A percentile compares a stretch with the other conserved stretches of the same genome.
These are phyloP conservation scores for Epichloe uncinata DNA, from an alignment of 2,329 filamentous ascomycete species.

Conservation along the genomic window DNA sequence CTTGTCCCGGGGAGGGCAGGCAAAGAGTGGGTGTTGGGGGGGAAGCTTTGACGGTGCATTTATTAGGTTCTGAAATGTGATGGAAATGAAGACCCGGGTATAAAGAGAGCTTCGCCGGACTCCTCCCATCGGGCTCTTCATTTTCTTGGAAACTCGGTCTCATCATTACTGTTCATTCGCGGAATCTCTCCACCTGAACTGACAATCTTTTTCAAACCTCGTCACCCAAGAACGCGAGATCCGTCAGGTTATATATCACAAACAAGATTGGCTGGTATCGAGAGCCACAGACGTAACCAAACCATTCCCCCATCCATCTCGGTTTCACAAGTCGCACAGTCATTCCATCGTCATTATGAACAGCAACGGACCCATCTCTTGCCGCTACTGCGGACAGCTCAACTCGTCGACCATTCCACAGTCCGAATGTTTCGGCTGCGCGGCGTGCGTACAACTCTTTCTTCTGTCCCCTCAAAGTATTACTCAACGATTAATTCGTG, in stretches of 20 bases:
- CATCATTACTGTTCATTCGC: too few species aligned
- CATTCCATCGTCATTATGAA: background rate
- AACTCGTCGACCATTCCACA: slow-evolving; percentile 7
- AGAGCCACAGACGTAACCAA: too few species aligned
- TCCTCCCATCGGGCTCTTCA: too few species aligned
- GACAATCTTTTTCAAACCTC: too few species aligned
- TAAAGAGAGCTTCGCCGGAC: too few species aligned
- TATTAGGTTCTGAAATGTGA: background rate
- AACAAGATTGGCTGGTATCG: too few species aligned
- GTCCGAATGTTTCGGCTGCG: slow-evolving; percentile 11
- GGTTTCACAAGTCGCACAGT: background rate
- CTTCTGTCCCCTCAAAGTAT: background rate
- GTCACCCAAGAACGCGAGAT: too few species aligned
- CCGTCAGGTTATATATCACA: too few species aligned
- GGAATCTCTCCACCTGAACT: too few species aligned
- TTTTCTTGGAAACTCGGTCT: too few species aligned
- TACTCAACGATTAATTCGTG: too few species aligned
- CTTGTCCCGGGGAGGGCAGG: background rate
- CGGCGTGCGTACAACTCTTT: slow-evolving; percentile 4
- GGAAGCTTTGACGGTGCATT: background rate
- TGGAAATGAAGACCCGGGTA: too few species aligned
- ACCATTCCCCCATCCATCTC: background rate
- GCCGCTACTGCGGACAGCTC: slow-evolving; percentile 10
- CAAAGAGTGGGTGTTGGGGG: background rate
- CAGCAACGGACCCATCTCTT: slow-evolving; percentile 1